Evolutionary conservation across 2,329 filamentous ascomycete genomes (phyloP).

Genomic region (Cordyceps cateniannulata): DNA sequence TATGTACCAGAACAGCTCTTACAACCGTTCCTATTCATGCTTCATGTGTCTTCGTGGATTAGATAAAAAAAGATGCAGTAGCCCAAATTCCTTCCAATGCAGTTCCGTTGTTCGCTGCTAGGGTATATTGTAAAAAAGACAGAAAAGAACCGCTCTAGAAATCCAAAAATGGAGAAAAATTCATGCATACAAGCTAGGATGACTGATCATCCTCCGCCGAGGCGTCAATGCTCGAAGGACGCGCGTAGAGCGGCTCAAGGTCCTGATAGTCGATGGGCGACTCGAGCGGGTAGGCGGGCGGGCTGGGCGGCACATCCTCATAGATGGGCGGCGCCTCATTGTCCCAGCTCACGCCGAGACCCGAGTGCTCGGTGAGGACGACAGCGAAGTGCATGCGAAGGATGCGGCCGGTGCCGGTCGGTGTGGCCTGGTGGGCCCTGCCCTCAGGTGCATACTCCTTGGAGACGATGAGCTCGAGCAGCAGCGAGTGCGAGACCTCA

Average conservation of each 20-base stretch:
- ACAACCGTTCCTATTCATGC: not conserved
- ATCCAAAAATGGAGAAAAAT: not conserved
- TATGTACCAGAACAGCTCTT: not conserved
- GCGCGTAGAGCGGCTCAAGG: slow-evolving; percentile 30
- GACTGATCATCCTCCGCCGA: not conserved
- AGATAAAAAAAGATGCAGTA: not conserved
- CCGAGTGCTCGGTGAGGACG: slow-evolving; percentile 72
- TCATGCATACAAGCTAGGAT: not conserved
- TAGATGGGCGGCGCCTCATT: slow-evolving; percentile 93
- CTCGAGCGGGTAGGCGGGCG: slow-evolving; percentile 57
- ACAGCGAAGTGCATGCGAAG: slow-evolving; percentile 87
- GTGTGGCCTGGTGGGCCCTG: slow-evolving; percentile 62
- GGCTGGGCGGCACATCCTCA: slow-evolving; percentile 82
- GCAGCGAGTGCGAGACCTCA: slow-evolving; percentile 74
- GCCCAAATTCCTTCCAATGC: slow-evolving; percentile 1
- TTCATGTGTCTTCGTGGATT: not conserved
- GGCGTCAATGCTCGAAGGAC: slow-evolving; percentile 10
- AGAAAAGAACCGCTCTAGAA: not conserved
- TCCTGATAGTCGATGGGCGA: slow-evolving; percentile 34
- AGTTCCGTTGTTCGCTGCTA: slow-evolving; percentile 13
- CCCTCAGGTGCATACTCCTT: slow-evolving; percentile 78
- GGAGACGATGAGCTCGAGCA: slow-evolving; percentile 89
- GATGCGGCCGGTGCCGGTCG: slow-evolving; percentile 85
- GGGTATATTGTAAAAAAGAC: slow-evolving; percentile 4
- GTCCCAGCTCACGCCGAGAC: slow-evolving; percentile 92